These are phyloP conservation scores for Cladophialophora yegresii DNA, from an alignment of 2,329 filamentous ascomycete species.

Conservation along the genomic window DNA sequence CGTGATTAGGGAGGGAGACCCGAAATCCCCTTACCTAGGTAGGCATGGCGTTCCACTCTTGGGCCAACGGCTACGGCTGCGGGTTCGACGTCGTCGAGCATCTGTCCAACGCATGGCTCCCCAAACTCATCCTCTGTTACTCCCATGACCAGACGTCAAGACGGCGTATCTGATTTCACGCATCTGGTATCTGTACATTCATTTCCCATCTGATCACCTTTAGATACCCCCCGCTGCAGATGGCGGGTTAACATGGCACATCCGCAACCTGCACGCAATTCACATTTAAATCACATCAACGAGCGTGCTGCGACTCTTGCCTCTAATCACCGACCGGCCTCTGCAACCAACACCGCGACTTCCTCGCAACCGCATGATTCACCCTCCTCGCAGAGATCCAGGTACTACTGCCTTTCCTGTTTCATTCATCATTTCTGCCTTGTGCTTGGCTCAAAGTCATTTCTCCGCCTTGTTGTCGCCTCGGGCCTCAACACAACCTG, in stretches of 20 bases:
- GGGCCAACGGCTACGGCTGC: constrained; percentile 7
- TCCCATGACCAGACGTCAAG: constrained; percentile 2
- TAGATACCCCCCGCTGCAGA: constrained; percentile 20
- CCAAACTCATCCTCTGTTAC: neutral
- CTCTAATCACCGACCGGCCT: constrained; percentile 26
- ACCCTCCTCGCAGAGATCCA: constrained; percentile 34
- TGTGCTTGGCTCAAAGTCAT: constrained; percentile 23
- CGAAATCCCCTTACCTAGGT: constrained; percentile 8
- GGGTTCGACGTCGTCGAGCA: constrained; percentile 12
- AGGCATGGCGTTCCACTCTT: constrained; percentile 12
- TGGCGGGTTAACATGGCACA: constrained; percentile 37
- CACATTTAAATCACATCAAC: constrained; percentile 31
- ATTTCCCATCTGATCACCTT: constrained; percentile 9
- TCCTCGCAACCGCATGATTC: constrained; percentile 39
- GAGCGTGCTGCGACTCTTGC: constrained; percentile 38
- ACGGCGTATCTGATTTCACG: constrained; percentile 5
- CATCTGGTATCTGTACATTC: constrained; percentile 10
- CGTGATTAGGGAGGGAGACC: constrained; percentile 4
- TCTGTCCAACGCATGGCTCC: constrained; percentile 3
- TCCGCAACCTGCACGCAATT: constrained; percentile 34
- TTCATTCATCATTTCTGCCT: constrained; percentile 21
- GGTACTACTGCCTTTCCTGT: constrained; percentile 19
- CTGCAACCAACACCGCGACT: constrained; percentile 18
- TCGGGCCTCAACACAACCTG: constrained; percentile 16
- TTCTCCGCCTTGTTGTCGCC: constrained; percentile 17